A percentile compares a stretch with the other conserved stretches of the same genome.
Evolutionary conservation across 2,329 filamentous ascomycete genomes (phyloP).

Genomic region (Paracamarosporium sp.): DNA sequence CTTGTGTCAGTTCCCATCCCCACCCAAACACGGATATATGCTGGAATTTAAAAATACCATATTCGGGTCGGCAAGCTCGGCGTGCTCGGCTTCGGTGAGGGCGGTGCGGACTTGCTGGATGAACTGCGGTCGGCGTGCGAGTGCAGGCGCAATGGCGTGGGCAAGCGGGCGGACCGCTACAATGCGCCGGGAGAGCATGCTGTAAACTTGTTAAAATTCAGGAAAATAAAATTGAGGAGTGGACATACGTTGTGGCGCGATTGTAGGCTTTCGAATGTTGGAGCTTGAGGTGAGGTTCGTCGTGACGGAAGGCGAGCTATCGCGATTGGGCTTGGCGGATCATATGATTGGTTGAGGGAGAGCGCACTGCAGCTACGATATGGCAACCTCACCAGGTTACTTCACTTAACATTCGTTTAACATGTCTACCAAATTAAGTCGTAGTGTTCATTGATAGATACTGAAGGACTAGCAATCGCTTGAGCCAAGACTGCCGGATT

Average conservation of each 20-base stretch:
- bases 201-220: constrained; percentile 50
- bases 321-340: neutral
- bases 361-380: no score
- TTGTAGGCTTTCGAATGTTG: constrained; percentile 24
- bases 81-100: constrained; percentile 38
- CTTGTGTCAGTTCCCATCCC: constrained; percentile 17
- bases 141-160: constrained; percentile 40
- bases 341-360: neutral
- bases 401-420: no score
- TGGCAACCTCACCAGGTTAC: no score
- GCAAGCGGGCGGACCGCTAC: constrained; percentile 50
- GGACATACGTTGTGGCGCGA: constrained; percentile 36
- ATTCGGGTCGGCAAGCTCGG: constrained; percentile 62
- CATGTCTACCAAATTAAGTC: no score
- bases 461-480: no score
- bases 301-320: constrained; percentile 35
- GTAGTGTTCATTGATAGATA: no score
- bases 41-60: constrained; percentile 62
- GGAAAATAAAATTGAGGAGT: constrained; percentile 17
- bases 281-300: constrained; percentile 32
- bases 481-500: no score
- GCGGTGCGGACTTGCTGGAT: constrained; percentile 44
- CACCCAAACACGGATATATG: neutral
- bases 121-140: constrained; percentile 39
- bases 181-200: constrained; percentile 54